Conservation (phyloP, 2,329 filamentous ascomycete species). For the Trichoderma koningiopsis region DNA sequence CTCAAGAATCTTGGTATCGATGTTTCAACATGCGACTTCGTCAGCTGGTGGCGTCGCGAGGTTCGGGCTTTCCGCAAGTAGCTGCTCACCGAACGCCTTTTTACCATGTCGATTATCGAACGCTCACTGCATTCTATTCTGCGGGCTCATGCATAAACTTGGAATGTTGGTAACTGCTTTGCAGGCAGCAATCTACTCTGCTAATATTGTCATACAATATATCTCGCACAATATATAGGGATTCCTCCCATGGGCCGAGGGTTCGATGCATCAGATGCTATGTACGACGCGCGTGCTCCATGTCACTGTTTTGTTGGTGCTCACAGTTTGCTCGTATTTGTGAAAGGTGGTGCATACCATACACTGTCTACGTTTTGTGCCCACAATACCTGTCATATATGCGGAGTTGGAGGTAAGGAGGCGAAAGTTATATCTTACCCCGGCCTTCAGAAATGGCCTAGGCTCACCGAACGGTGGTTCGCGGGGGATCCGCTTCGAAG, state of each 20-base stretch:
- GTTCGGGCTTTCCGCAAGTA: conserved; percentile 61
- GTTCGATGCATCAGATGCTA: neutral
- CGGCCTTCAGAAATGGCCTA: neutral
- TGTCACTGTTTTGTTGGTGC: neutral
- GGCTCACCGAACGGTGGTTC: conserved; percentile 23
- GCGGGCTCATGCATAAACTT: neutral
- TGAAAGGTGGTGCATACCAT: neutral
- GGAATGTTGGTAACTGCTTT: neutral
- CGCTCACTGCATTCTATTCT: neutral
- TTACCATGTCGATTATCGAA: neutral
- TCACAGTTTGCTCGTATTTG: neutral
- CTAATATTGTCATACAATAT: neutral
- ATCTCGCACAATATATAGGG: neutral
- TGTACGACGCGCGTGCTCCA: neutral
- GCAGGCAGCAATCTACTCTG: neutral
- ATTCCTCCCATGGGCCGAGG: neutral
- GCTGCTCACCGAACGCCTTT: neutral
- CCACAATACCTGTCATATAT: conserved; percentile 6
- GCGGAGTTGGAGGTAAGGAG: conserved; percentile 13
- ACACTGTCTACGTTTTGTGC: neutral
- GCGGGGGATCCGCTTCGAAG: conserved; percentile 20
- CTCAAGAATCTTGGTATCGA: conserved; percentile 74
- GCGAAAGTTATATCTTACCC: conserved; percentile 11
- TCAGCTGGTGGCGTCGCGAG: conserved; percentile 75
- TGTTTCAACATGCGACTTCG: conserved; percentile 73